These are phyloP conservation scores for Filosporella fistucella DNA, from an alignment of 495 filamentous ascomycete species.

Conservation along the genomic window DNA sequence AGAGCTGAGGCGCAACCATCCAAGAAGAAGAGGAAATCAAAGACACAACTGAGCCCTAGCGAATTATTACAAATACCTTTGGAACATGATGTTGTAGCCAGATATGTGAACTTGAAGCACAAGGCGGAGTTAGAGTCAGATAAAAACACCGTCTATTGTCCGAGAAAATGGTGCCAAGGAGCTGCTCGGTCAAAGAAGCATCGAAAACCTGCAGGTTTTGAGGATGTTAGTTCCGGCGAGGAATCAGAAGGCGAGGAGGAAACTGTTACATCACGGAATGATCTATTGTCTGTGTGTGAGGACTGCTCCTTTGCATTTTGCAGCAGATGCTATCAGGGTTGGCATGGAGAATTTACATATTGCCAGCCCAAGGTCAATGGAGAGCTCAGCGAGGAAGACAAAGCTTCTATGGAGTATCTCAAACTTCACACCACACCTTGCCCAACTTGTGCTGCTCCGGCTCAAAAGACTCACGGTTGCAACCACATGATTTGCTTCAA, in stretches of 20 bases:
- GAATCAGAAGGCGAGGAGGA: conserved; percentile 45
- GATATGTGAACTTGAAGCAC: conserved; percentile 84
- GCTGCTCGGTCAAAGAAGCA: conserved; percentile 79
- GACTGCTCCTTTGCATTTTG: conserved; percentile 94
- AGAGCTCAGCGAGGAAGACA: conserved; percentile 76
- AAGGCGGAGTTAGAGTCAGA: conserved; percentile 90
- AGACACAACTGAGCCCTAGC: conserved; percentile 71
- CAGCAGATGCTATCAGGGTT: conserved; percentile 55
- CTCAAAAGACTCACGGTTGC: conserved; percentile 89
- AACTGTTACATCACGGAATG: conserved; percentile 23
- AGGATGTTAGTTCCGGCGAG: conserved; percentile 34
- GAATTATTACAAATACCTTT: conserved; percentile 87
- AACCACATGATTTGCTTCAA: conserved; percentile 97
- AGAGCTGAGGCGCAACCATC: conserved; percentile 26
- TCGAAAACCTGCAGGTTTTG: conserved; percentile 58
- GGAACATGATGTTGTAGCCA: conserved; percentile 65
- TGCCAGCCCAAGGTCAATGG: conserved; percentile 56
- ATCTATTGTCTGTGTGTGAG: conserved; percentile 73
- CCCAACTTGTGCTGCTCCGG: conserved; percentile 82
- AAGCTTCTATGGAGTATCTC: conserved; percentile 78
- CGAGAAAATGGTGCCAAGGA: conserved; percentile 88
- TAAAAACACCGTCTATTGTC: conserved; percentile 90
- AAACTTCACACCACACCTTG: conserved; percentile 76
- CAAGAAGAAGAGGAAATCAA: conserved; percentile 35
- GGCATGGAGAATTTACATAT: conserved; percentile 78